These are phyloP conservation scores for Psidium guajava DNA, from an alignment of 345 rosid genomes.

Conservation along the genomic window DNA sequence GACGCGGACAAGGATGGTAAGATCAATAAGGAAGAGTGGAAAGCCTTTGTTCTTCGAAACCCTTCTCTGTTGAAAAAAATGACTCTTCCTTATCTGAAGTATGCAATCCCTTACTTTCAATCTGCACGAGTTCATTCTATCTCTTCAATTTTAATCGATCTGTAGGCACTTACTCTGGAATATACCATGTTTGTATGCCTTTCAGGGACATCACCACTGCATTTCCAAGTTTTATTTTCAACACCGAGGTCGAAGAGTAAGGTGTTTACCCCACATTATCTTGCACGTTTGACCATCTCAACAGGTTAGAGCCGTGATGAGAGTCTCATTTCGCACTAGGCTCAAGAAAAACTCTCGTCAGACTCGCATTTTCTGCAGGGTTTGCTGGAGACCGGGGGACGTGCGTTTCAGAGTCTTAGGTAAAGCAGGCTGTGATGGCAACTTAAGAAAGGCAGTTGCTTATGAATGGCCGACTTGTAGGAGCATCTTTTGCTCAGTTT, in stretches of 20 bases:
- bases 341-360: background rate
- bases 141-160: background rate
- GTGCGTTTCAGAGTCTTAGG: background rate
- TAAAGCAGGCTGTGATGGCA: background rate
- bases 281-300: background rate
- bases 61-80: conserved; percentile 58
- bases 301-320: background rate
- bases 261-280: background rate
- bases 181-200: background rate
- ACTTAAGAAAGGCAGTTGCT: background rate
- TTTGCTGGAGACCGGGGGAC: background rate
- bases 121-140: background rate
- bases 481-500: background rate
- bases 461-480: background rate
- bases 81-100: conserved; percentile 78
- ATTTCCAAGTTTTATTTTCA: conserved; percentile 59
- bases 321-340: background rate
- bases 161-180: background rate
- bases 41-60: conserved; percentile 33
- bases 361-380: background rate
- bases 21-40: conserved; percentile 67
- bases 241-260: conserved; percentile 43
- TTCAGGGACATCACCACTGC: conserved; percentile 55
- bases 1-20: conserved; percentile 55
- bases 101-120: background rate